Evolutionary conservation across 768 basidiomycete genomes (phyloP).

Genomic region (Coprinellus micaceus): DNA sequence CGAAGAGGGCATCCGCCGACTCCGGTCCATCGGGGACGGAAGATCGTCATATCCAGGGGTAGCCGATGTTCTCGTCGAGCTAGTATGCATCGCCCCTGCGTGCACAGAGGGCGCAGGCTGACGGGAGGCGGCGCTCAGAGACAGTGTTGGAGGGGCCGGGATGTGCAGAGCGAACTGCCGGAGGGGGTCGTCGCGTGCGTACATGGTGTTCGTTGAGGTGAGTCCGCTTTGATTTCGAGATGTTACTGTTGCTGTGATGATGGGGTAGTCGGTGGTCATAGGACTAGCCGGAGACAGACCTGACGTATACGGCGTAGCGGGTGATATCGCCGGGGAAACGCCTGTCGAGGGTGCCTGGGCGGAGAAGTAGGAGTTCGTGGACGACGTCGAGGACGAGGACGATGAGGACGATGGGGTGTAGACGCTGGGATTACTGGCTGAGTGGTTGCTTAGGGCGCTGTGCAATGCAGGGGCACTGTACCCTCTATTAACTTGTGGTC

Average conservation of each 20-base stretch:
- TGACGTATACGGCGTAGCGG: slow-evolving; percentile 10
- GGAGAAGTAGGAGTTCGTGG: slow-evolving; percentile 17
- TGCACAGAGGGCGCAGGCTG: slow-evolving; percentile 10
- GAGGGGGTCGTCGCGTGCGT: slow-evolving; percentile 14
- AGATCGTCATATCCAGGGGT: slow-evolving; percentile 7
- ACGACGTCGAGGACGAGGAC: slow-evolving; percentile 9
- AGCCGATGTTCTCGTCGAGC: slow-evolving; percentile 10
- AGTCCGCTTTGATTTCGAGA: slow-evolving; percentile 9
- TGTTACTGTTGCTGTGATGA: slow-evolving; percentile 20
- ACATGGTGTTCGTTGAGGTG: slow-evolving; percentile 3
- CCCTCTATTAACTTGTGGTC: slow-evolving; percentile 9
- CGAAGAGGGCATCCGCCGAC: slow-evolving; percentile 24
- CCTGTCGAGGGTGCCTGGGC: slow-evolving; percentile 16
- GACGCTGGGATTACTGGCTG: neutral
- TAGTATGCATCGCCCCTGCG: slow-evolving; percentile 12
- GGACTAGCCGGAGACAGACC: neutral
- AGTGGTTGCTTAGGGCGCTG: neutral
- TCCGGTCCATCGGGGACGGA: slow-evolving; percentile 26
- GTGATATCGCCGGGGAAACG: slow-evolving; percentile 7
- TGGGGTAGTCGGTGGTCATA: slow-evolving; percentile 14
- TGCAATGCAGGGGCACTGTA: slow-evolving; percentile 7
- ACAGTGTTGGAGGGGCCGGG: slow-evolving; percentile 24
- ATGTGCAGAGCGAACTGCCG: slow-evolving; percentile 26
- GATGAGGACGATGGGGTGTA: slow-evolving; percentile 2
- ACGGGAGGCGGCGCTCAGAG: slow-evolving; percentile 18